Base-by-base conservation (phyloP, 2,329 filamentous ascomycete genomes). In the Bipolaris cookei region DNA sequence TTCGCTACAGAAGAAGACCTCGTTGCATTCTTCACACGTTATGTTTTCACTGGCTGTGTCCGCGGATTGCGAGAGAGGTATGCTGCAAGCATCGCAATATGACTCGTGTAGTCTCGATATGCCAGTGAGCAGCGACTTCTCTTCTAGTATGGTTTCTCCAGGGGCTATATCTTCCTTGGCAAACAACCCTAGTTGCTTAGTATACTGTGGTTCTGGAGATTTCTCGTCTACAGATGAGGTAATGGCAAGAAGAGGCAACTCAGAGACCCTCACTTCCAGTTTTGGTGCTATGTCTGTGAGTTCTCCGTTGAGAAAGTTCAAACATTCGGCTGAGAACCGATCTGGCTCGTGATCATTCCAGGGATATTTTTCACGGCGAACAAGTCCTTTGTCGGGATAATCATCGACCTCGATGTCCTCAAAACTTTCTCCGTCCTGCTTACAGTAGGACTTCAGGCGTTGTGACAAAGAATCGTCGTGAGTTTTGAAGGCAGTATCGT, bases 31-130 rank as follows among this genome's bases (percentile, higher is more conserved):
- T 35, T 80, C 76, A 65, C 85, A 88, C 2, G 78, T 72, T 6
- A 82, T 76, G 4, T 80, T 73, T 14, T 50, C 46, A 3, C 47
- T 48, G 4, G 51, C 53, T 13, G 44, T 48, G n/a, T 59, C 54
- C 10, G 49, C 38, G 14, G 64, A 55, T 13, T 66, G 69, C 0
- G 90, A 90, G 5, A 96, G 83, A 21, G 86, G 85, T 6, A 84
- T 83, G 67, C 92, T 92, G 75, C 94, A 98, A 13, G 92, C 92
- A 76, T 98, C 94, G 76, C 94, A 98, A 28, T 94, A 84, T 4
- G 90, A 83, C 61, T 96, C 92, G 72, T 96, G 92, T 11, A 95
- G 84, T 28, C 92, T 88, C 72, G 95, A 95, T 66, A 94, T 95
- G 43, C 91, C 93, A 1, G 93, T 97, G 38, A 99, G 80, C 6